Evolutionary conservation across 2,329 filamentous ascomycete genomes (phyloP), one percentile per base, ranked within the genome.

Genomic region (Eurotiales sp.): DNA sequence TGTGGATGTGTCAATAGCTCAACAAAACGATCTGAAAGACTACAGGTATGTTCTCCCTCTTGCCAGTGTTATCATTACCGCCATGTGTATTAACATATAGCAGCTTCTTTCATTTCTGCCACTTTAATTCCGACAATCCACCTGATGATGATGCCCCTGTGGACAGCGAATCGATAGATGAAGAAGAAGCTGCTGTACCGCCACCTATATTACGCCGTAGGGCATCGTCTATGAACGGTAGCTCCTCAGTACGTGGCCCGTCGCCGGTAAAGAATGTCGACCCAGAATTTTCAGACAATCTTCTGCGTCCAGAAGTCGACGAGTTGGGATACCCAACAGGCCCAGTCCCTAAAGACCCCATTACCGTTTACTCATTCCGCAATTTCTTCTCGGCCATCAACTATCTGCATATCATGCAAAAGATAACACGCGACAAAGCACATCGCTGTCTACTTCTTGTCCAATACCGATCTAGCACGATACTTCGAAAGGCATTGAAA

Each of bases 301-400:
- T 51, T 55, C 55, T 73, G 34, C 72, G 72, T 2, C 77, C 78
- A 2, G 80, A 83, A 59, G 87, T 96, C 34, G 91, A 96, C 68
- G 92, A 96, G 67, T 78, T 96, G 14, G 91, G 91, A 46, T 90
- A 89, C 62, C 89, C 90, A 0, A 80, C 70, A 0, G 86, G 51
- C 81, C 80, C 86, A 2, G 76, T 87, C 7, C 88, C 90, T 0
- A 71, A 68, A 46, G 67, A 71, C 40, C 90, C 90, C 25, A 91
- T 97, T 56, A 96, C 89, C 1, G 84, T 85, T 62, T 97, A 91
- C 73, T 95, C 89, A 11, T 90, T 89, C 71, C 88, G 93, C 61
- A 95, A 95, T 68, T 95, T 97, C 76, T 96, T 95, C 76, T 88
- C 90, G 1, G 83, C 88, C 40, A 96, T 96, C 75, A 97, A 96